These are phyloP conservation scores for Wickerhamomyces canadensis DNA, from an alignment of 805 yeast genomes.

Conservation along the genomic window DNA sequence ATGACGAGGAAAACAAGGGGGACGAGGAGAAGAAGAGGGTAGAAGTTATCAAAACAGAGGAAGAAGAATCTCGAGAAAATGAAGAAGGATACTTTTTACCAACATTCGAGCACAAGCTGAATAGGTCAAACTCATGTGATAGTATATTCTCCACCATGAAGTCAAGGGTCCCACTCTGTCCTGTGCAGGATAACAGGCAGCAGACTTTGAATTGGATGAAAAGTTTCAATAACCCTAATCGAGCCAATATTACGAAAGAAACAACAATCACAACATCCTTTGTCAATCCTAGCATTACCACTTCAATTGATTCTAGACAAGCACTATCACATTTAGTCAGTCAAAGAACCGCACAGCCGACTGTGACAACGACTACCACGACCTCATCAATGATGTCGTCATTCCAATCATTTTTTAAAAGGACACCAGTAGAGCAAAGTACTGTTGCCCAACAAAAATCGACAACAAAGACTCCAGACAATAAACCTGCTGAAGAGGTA, in stretches of 20 bases:
- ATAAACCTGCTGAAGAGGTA: too few relatives aligned
- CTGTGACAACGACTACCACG: background rate
- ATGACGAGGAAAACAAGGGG: background rate
- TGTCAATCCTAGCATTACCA: background rate
- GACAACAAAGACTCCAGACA: too few relatives aligned
- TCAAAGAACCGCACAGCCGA: too few relatives aligned
- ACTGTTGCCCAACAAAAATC: too few relatives aligned
- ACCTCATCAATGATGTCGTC: background rate
- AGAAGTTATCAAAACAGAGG: background rate
- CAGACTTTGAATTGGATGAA: constrained; percentile 24
- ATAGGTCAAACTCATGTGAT: constrained; percentile 26
- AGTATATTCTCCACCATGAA: constrained; percentile 22
- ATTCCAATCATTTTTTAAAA: background rate
- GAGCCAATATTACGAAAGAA: background rate
- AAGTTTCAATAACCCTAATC: constrained; percentile 10
- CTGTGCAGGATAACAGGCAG: constrained; percentile 16
- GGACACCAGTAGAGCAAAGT: background rate
- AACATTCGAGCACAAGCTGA: constrained; percentile 20
- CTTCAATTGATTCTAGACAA: background rate
- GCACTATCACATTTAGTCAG: background rate
- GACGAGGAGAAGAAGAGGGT: background rate
- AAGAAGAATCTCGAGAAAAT: background rate
- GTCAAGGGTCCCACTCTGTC: constrained; percentile 16
- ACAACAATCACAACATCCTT: constrained; percentile 5
- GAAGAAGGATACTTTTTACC: constrained; percentile 7